These are phyloP conservation scores for Thermochaetoides thermophila DNA, from an alignment of 495 filamentous ascomycete species.

Conservation along the genomic window DNA sequence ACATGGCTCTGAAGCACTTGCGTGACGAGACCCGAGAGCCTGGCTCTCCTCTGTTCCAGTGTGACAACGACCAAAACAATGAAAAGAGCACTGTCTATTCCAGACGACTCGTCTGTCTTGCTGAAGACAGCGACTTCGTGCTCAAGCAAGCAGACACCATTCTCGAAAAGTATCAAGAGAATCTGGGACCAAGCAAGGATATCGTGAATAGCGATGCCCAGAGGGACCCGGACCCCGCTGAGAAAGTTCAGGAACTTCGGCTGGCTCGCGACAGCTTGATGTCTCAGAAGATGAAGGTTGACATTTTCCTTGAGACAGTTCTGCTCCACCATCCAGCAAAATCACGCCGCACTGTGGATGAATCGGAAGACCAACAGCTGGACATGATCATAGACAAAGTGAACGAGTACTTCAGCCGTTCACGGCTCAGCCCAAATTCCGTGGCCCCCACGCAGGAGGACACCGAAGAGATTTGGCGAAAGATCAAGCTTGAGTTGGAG, in stretches of 20 bases:
- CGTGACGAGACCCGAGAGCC: conserved; percentile 33
- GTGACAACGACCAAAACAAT: conserved; percentile 7
- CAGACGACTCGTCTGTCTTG: conserved; percentile 27
- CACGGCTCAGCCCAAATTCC: conserved; percentile 25
- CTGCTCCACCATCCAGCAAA: conserved; percentile 27
- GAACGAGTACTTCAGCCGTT: conserved; percentile 32
- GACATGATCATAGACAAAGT: conserved; percentile 35
- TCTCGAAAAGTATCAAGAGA: conserved; percentile 21
- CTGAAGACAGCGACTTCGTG: conserved; percentile 34
- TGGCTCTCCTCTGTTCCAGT: conserved; percentile 31
- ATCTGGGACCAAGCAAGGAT: conserved; percentile 4
- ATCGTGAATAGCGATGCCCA: conserved; percentile 3
- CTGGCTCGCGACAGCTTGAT: conserved; percentile 22
- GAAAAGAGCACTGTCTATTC: conserved; percentile 18
- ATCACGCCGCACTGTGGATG: conserved; percentile 12
- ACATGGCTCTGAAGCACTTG: conserved; percentile 34
- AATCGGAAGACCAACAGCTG: conserved; percentile 15
- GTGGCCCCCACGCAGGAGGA: conserved; percentile 20
- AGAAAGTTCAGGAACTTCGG: conserved; percentile 19
- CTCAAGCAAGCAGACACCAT: conserved; percentile 33
- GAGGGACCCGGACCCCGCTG: conserved; percentile 16
- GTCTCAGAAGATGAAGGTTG: conserved; percentile 27
- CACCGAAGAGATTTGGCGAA: conserved; percentile 37
- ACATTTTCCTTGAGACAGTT: conserved; percentile 33
- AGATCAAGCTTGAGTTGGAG: conserved; percentile 37